Evolutionary conservation across 2,329 filamentous ascomycete species (phyloP).

Genomic region (Sordariomycetes sp.): DNA sequence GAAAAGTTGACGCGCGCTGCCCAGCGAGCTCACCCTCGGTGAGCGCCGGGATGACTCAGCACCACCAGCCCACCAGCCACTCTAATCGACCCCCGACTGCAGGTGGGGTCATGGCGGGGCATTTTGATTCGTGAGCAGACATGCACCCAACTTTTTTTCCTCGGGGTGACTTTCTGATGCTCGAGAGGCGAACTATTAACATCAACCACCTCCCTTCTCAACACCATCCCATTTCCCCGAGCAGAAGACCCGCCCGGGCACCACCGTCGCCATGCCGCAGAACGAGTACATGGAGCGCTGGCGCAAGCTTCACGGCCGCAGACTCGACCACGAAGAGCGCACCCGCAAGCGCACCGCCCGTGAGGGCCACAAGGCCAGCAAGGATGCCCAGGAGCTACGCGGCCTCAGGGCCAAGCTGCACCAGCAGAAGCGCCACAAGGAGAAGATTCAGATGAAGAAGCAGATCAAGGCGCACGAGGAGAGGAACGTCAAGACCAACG

Average conservation of each 20-base stretch:
- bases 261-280: neutral
- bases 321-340: conserved; percentile 77
- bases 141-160: too few species aligned
- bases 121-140: too few species aligned
- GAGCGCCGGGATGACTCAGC: too few species aligned
- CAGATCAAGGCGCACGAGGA: conserved; percentile 91
- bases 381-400: conserved; percentile 87
- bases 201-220: too few species aligned
- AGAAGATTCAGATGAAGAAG: conserved; percentile 99
- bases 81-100: too few species aligned
- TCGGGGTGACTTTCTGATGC: too few species aligned
- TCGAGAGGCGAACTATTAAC: too few species aligned
- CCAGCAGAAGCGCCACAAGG: conserved; percentile 86
- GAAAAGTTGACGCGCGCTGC: conserved; percentile 3
- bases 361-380: conserved; percentile 78
- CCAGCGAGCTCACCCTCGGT: too few species aligned
- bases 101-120: too few species aligned
- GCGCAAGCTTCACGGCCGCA: conserved; percentile 39
- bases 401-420: conserved; percentile 89
- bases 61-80: too few species aligned
- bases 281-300: conserved; percentile 57
- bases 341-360: conserved; percentile 78
- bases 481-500: conserved; percentile 84
- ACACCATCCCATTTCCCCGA: too few species aligned
- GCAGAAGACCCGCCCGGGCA: too few species aligned